A percentile compares a stretch with the other conserved stretches of the same genome.
Conservation (phyloP, 306 rosid genomes). For the Dalbergia cultrata region DNA sequence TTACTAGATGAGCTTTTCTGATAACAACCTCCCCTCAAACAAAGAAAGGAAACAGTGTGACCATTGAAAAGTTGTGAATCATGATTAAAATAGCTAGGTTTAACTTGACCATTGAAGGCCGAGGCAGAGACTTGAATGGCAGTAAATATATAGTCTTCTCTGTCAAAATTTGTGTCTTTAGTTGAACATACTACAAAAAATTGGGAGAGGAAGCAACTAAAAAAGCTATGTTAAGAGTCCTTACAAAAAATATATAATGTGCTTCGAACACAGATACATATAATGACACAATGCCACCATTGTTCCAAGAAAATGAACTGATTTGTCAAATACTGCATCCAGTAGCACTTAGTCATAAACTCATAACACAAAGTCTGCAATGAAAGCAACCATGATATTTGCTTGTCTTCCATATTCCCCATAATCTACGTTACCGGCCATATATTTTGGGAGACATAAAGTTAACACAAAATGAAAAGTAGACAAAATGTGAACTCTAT, state of each 20-base stretch:
- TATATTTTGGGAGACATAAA: slow-evolving; percentile 2
- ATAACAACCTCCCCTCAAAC: slow-evolving; percentile 3
- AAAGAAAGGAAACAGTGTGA: neutral
- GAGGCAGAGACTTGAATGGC: neutral
- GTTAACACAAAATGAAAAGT: neutral
- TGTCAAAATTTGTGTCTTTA: neutral
- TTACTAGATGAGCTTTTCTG: neutral
- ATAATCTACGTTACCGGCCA: neutral
- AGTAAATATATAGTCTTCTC: slow-evolving; percentile 8
- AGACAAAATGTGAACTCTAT: neutral
- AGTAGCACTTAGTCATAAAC: neutral
- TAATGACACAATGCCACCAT: neutral
- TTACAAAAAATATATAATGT: neutral
- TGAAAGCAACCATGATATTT: slow-evolving; percentile 3
- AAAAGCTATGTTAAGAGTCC: slow-evolving; percentile 9
- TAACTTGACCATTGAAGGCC: slow-evolving; percentile 2
- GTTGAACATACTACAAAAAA: neutral
- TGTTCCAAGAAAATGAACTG: neutral
- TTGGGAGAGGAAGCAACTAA: slow-evolving; percentile 22
- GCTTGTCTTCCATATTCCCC: slow-evolving; percentile 11
- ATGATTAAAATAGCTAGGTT: slow-evolving; percentile 2
- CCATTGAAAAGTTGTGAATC: slow-evolving; percentile 13
- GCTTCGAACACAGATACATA: neutral
- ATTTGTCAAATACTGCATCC: neutral
- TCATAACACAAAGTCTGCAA: neutral